phyloP scores from a whole-genome alignment of 148 eudicot genomes.

The Heliosperma pusillum region DNA sequence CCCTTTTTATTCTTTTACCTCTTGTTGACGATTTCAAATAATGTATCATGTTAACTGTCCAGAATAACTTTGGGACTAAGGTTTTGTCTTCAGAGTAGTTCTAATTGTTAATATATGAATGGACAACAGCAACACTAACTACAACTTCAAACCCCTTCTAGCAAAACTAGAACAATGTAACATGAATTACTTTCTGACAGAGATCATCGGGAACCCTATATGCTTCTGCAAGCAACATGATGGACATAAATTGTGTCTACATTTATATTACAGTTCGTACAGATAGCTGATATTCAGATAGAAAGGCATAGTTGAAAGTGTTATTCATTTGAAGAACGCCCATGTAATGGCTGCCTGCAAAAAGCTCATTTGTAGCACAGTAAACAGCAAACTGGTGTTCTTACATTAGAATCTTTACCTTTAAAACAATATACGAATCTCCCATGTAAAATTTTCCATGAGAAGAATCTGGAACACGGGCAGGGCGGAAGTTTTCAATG shows the following conservation, averaged over 20 bases:
- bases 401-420: slow-evolving; percentile 42
- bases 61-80: too few relatives aligned
- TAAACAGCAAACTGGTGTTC: not conserved
- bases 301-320: not conserved
- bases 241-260: not conserved
- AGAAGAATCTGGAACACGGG: slow-evolving; percentile 54
- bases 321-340: not conserved
- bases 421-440: slow-evolving; percentile 75
- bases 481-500: slow-evolving; percentile 70
- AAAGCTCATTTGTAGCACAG: not conserved
- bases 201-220: not conserved
- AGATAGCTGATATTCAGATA: not conserved
- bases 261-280: not conserved
- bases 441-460: slow-evolving; percentile 79
- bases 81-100: too few relatives aligned
- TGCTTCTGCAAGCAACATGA: not conserved
- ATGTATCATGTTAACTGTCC: too few relatives aligned
- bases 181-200: too few relatives aligned
- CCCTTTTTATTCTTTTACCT: too few relatives aligned
- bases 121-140: too few relatives aligned
- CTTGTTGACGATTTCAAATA: too few relatives aligned
- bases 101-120: too few relatives aligned
- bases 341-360: not conserved
- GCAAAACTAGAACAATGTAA: too few relatives aligned
- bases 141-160: too few relatives aligned